Evolutionary conservation across 257 asterid genomes (phyloP), one percentile per base, ranked within the genome.

Genomic region (Solanum etuberosum): DNA sequence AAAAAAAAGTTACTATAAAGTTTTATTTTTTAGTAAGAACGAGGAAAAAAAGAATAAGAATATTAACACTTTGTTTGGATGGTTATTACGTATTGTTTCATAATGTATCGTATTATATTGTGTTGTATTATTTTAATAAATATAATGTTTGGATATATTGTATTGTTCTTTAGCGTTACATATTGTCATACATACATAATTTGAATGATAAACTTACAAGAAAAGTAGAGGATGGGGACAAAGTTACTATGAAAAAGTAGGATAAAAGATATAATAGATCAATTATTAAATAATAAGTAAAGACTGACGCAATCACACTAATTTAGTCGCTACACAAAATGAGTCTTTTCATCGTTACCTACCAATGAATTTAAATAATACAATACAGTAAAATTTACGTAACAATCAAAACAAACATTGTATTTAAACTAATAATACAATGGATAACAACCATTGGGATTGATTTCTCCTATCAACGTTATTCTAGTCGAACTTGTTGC

Each of bases 401-500:
- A 15, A 48, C 21, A 48, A 48, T 48, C 0, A 48, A 48, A 48
- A 48, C 0, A 5, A 48, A 15, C 0, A 48, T 15, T 48, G 2
- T 16, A 48, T 15, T 16, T 48, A 15, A 48, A 48, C 8, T 15
- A 48, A 48, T 48, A 48, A 15, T 46, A 43, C 0, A 16, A 14
- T 16, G 3, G 8, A 3, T 15, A 48, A 48, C 59, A 1, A 15
- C 3, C 59, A 46, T 14, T 14, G 20, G 0, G 3, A 65, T 65
- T 1, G 1, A 11, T 27, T 65, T 25, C 8, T 25, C 1, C 6
- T 4, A 10, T n/a, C 8, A 12, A 11, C 7, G 0, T 13, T 12
- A 9, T 25, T 67, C 3, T 67, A 5, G 10, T 25, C 2, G 1
- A 11, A 16, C 1, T 71, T 4, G 15, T 71, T 1, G 0, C 27